Percentiles rank a stretch among this genome's conserved stretches.
These are phyloP conservation scores for Fonsecaea nubica DNA, from an alignment of 2,329 filamentous ascomycete genomes.

Conservation along the genomic window DNA sequence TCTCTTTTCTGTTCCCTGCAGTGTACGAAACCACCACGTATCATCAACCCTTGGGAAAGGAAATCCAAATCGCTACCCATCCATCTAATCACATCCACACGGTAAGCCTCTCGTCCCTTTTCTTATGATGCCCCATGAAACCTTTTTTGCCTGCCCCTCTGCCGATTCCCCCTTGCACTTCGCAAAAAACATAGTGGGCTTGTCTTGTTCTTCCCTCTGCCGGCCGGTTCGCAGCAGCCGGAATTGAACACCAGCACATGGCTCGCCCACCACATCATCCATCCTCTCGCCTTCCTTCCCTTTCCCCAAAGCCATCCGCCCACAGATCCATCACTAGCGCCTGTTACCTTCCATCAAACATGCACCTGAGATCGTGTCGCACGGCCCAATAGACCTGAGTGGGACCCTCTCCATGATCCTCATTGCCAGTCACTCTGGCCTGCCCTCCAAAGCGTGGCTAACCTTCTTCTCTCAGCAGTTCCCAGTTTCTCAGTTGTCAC, in stretches of 20 bases:
- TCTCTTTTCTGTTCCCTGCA: slow-evolving; percentile 26
- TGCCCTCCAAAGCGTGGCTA: slow-evolving; percentile 30
- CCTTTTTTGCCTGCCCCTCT: slow-evolving; percentile 32
- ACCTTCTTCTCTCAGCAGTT: slow-evolving; percentile 29
- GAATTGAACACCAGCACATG: slow-evolving; percentile 35
- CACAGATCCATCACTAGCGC: slow-evolving; percentile 38
- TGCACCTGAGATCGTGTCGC: slow-evolving; percentile 35
- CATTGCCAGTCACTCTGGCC: slow-evolving; percentile 29
- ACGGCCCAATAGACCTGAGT: slow-evolving; percentile 37
- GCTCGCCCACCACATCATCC: slow-evolving; percentile 35
- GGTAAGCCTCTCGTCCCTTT: slow-evolving; percentile 34
- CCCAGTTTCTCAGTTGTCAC: slow-evolving; percentile 14
- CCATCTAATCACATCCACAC: slow-evolving; percentile 35
- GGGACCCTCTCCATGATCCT: slow-evolving; percentile 31
- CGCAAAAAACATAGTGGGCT: slow-evolving; percentile 28
- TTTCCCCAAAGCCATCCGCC: slow-evolving; percentile 23
- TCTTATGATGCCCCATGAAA: slow-evolving; percentile 21
- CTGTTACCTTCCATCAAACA: slow-evolving; percentile 28
- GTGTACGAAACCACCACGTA: slow-evolving; percentile 32
- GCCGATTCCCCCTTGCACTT: slow-evolving; percentile 24
- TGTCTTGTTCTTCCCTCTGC: slow-evolving; percentile 27
- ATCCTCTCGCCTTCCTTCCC: slow-evolving; percentile 24
- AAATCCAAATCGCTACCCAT: slow-evolving; percentile 13
- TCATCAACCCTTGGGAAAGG: slow-evolving; percentile 23
- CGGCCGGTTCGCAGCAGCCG: slow-evolving; percentile 33